A percentile compares a stretch with the other conserved stretches of the same genome.
Conservation (phyloP, 129 eudicot genomes). For the Lonicera japonica region DNA sequence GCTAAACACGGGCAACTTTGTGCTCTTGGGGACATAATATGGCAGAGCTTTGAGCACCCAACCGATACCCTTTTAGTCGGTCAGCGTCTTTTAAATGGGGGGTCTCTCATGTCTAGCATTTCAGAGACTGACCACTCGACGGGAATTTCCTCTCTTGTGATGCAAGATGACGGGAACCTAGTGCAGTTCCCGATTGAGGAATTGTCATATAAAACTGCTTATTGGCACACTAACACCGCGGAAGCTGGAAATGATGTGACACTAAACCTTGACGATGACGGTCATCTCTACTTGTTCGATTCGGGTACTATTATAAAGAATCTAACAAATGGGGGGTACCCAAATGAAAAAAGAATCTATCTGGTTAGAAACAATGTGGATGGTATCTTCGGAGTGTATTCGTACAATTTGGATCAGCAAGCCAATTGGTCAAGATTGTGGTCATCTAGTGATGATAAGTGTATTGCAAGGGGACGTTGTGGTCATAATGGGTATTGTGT, state of each 20-base stretch:
- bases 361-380: not conserved
- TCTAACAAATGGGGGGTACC: slow-evolving; percentile 20
- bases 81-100: not conserved
- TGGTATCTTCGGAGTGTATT: slow-evolving; percentile 4
- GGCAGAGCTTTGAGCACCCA: too few relatives aligned
- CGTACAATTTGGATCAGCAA: too few relatives aligned
- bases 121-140: not conserved
- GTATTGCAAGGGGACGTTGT: slow-evolving; percentile 17
- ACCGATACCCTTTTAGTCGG: too few relatives aligned
- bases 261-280: slow-evolving; percentile 5
- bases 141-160: slow-evolving; percentile 4
- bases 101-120: not conserved
- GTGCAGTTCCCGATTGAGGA: slow-evolving; percentile 4
- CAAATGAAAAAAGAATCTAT: slow-evolving; percentile 12
- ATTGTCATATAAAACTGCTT: not conserved
- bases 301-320: not conserved
- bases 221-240: not conserved
- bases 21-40: too few relatives aligned
- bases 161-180: slow-evolving; percentile 12
- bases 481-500: slow-evolving; percentile 7
- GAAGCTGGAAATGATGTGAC: too few relatives aligned
- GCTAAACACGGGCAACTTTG: too few relatives aligned
- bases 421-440: too few relatives aligned
- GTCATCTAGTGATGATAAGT: not conserved
- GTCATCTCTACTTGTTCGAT: slow-evolving; percentile 14